Conservation (phyloP, 768 basidiomycete genomes). For the Amanita rubescens region DNA sequence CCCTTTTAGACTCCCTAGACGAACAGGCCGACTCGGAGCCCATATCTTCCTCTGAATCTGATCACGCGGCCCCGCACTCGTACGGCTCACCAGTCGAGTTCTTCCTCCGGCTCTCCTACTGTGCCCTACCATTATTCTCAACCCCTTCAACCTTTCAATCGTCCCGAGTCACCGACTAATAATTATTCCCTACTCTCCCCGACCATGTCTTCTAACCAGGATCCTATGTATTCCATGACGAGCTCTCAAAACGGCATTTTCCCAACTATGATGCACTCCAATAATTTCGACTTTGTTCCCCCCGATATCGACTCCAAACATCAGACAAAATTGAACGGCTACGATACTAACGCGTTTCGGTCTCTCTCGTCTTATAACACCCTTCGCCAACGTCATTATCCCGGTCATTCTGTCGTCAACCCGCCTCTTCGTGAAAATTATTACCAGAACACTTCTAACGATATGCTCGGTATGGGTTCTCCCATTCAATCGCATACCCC, state of each 20-base stretch:
- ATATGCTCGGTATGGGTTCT: slow-evolving; percentile 30
- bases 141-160: slow-evolving; percentile 31
- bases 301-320: slow-evolving; percentile 32
- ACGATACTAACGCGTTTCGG: slow-evolving; percentile 22
- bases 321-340: slow-evolving; percentile 29
- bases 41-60: slow-evolving; percentile 43
- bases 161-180: slow-evolving; percentile 44
- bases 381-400: slow-evolving; percentile 35
- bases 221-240: slow-evolving; percentile 27
- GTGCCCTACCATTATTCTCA: slow-evolving; percentile 46
- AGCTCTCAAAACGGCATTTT: slow-evolving; percentile 26
- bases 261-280: slow-evolving; percentile 26
- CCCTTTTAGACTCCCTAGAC: slow-evolving; percentile 76
- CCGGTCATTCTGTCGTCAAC: slow-evolving; percentile 24
- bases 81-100: slow-evolving; percentile 44
- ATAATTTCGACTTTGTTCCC: slow-evolving; percentile 27
- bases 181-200: slow-evolving; percentile 27
- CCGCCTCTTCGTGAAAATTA: slow-evolving; percentile 17
- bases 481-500: slow-evolving; percentile 31
- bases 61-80: slow-evolving; percentile 38
- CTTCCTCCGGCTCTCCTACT: slow-evolving; percentile 51
- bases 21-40: slow-evolving; percentile 80
- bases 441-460: slow-evolving; percentile 26
- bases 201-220: slow-evolving; percentile 12
- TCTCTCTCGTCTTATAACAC: slow-evolving; percentile 35